These are phyloP conservation scores for Rosa multiflora DNA, from an alignment of 306 rosid species.

Conservation along the genomic window DNA sequence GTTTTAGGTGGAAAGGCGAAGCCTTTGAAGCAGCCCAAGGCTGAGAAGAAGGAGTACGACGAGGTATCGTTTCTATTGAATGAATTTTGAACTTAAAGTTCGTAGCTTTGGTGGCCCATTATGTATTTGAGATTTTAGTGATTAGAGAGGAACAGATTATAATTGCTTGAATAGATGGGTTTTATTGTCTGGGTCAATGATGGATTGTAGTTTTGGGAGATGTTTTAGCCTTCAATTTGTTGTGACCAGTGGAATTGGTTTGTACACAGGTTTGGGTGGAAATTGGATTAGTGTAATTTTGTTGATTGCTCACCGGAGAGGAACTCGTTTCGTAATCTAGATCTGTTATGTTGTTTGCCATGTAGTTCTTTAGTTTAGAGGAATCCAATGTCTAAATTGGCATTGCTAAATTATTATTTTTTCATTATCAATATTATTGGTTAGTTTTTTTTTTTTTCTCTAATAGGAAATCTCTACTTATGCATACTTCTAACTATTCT, in stretches of 20 bases:
- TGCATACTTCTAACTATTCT: background rate
- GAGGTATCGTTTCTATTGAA: constrained; percentile 47
- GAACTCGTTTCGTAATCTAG: background rate
- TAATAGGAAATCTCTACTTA: background rate
- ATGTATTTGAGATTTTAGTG: background rate
- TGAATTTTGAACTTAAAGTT: background rate
- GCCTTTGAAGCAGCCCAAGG: constrained; percentile 95
- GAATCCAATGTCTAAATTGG: background rate
- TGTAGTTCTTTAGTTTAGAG: background rate
- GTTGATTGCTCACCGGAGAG: background rate
- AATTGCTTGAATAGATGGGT: background rate
- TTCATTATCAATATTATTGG: background rate
- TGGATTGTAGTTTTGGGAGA: background rate
- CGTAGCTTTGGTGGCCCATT: background rate
- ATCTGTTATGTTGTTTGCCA: background rate
- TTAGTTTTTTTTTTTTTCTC: background rate
- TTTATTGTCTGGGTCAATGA: background rate
- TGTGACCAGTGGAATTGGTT: background rate
- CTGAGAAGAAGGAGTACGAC: constrained; percentile 82
- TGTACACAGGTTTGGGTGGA: background rate
- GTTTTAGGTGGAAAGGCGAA: constrained; percentile 85
- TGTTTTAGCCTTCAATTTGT: background rate
- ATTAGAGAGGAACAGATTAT: background rate
- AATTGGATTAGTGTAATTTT: background rate
- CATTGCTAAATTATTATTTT: background rate